Evolutionary conservation across 139 green algal species (phyloP).

Genomic region (Chlorella sp.): DNA sequence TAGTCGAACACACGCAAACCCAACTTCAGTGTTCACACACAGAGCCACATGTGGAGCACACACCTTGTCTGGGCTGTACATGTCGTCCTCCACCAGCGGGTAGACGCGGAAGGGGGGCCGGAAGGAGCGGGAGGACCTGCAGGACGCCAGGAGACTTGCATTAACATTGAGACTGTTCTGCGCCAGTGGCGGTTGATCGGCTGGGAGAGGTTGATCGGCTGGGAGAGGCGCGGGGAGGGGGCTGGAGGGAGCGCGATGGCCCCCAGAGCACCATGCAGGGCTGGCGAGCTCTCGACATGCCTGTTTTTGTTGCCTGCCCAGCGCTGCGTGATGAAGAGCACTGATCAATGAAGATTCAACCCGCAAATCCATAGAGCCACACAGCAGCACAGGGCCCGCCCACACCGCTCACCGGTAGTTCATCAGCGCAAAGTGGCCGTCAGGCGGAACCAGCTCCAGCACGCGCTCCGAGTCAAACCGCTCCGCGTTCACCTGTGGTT

Average conservation of each 20-base stretch:
- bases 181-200: too few relatives aligned
- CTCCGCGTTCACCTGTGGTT: conserved; percentile 58
- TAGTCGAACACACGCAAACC: neutral
- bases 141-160: neutral
- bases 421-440: conserved; percentile 94
- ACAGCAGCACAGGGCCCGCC: conserved; percentile 83
- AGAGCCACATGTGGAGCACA: neutral
- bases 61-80: conserved; percentile 34
- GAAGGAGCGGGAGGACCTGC: conserved; percentile 76
- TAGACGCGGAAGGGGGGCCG: conserved; percentile 91
- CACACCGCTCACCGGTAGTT: conserved; percentile 78
- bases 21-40: neutral
- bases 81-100: conserved; percentile 69
- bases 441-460: conserved; percentile 86
- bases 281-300: too few relatives aligned
- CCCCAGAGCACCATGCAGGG: too few relatives aligned
- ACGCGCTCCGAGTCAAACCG: conserved; percentile 91
- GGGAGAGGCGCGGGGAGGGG: too few relatives aligned
- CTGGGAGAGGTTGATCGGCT: too few relatives aligned
- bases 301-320: too few relatives aligned
- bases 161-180: too few relatives aligned
- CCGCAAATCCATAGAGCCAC: too few relatives aligned
- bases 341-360: too few relatives aligned
- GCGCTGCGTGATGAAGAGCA: too few relatives aligned
- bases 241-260: too few relatives aligned